Evolutionary conservation across 768 basidiomycete genomes (phyloP), one percentile per base, ranked within the genome.

Genomic region (Zangia roseola): DNA sequence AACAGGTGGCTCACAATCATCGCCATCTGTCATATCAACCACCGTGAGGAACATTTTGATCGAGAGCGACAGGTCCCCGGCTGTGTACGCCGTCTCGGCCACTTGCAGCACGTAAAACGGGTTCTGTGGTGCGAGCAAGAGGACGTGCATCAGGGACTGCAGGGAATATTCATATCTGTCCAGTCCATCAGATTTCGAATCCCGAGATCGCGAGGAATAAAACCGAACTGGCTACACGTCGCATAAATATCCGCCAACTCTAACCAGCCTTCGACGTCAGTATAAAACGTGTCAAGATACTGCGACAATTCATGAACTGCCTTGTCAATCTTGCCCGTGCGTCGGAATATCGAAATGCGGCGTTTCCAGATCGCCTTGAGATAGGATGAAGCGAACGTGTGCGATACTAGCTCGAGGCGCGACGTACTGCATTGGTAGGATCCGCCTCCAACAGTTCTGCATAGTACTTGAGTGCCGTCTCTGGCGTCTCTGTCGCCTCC

Each of bases 11-110:
- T 77, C 71, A 4, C 73, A 73, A 39, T 76, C 74, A 49, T 81
- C 83, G 6, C 70, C 71, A 31, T 85, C 84, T 4, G 76, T 76
- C 87, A 93, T 92, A 58, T 94, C 91, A 10, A 88, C 74, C 0
- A 82, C 84, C 25, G 84, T 73, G 7, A 94, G 78, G 72, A 83
- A 93, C 73, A 82, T 83, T 66, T 89, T 88, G 45, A 91, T 72
- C 2, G 92, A 83, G 8, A 92, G 73, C 0, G 86, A 79, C 19
- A 90, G 61, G 63, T 94, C 91, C 2, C 78, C 80, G 0, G 82
- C 75, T 0, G 90, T 89, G 62, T 89, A 93, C 0, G 90, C 91
- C 9, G 88, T 92, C 68, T 97, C 93, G 0, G 91, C 93, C 41
- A 83, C 85, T 55, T 86, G 86, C n/a, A 94, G 77, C 49, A 83